Percentiles rank a stretch among this genome's conserved stretches.
Conservation (phyloP, 2,329 filamentous ascomycete genomes). For the Penicillium sp. region DNA sequence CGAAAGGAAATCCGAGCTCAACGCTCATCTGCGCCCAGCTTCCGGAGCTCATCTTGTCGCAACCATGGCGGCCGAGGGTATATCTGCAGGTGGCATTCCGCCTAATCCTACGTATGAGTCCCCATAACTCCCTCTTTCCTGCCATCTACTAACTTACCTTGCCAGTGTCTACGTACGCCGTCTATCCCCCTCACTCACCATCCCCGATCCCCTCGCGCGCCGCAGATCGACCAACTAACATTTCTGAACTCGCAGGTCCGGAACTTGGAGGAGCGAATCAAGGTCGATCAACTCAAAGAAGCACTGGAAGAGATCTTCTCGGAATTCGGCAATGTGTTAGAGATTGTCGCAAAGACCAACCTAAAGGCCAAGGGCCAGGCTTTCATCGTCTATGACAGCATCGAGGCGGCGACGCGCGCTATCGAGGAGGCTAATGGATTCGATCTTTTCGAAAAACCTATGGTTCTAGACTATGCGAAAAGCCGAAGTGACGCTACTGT, state of each 20-base stretch:
- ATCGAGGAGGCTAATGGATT: slow-evolving; percentile 92
- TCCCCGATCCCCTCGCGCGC: slow-evolving; percentile 13
- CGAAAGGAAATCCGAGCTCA: slow-evolving; percentile 17
- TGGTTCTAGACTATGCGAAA: slow-evolving; percentile 81
- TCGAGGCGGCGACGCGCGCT: slow-evolving; percentile 78
- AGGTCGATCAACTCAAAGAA: slow-evolving; percentile 74
- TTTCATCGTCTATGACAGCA: slow-evolving; percentile 85
- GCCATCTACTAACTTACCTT: slow-evolving; percentile 19
- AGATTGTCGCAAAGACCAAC: slow-evolving; percentile 87
- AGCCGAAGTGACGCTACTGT: slow-evolving; percentile 88
- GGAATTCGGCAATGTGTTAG: slow-evolving; percentile 83
- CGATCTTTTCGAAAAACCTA: slow-evolving; percentile 87
- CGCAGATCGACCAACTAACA: slow-evolving; percentile 8
- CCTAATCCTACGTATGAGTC: slow-evolving; percentile 47
- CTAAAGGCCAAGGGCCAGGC: slow-evolving; percentile 93
- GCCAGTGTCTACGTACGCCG: slow-evolving; percentile 46
- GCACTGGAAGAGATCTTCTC: slow-evolving; percentile 78
- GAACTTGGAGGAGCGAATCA: slow-evolving; percentile 92
- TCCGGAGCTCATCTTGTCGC: slow-evolving; percentile 29
- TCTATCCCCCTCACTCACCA: slow-evolving; percentile 19
- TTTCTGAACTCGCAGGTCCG: slow-evolving; percentile 54
- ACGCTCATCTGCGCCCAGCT: slow-evolving; percentile 22
- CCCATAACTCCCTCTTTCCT: background rate
- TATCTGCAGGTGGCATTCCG: slow-evolving; percentile 33
- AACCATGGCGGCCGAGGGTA: slow-evolving; percentile 43